These are phyloP conservation scores for Rhynchosporium graminicola DNA, from an alignment of 2,329 filamentous ascomycete genomes.

Conservation along the genomic window DNA sequence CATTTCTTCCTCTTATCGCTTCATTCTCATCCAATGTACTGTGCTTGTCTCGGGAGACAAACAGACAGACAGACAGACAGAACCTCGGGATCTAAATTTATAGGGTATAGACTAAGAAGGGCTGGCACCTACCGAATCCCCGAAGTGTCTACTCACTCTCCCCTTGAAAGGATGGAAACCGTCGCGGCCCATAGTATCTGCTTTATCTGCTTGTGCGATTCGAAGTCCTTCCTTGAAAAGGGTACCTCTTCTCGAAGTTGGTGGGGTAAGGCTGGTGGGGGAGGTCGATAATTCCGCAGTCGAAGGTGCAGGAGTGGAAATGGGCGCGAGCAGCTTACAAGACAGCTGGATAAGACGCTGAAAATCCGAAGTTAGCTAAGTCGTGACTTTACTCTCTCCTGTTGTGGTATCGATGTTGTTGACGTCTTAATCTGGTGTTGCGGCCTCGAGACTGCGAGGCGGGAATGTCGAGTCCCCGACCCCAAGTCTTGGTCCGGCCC, in stretches of 20 bases:
- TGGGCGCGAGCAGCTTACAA: not conserved
- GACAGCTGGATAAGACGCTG: not conserved
- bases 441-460: not conserved
- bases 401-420: not conserved
- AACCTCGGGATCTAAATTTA: not conserved
- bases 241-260: not conserved
- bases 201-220: constrained; percentile 16
- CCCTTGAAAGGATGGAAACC: constrained; percentile 56
- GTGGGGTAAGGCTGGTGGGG: constrained; percentile 12
- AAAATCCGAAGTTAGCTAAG: too few species aligned
- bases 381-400: too few species aligned
- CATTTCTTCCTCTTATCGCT: not conserved
- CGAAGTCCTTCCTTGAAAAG: constrained; percentile 5
- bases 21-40: not conserved
- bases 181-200: constrained; percentile 35
- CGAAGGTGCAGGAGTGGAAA: not conserved
- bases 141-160: constrained; percentile 52
- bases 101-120: constrained; percentile 10
- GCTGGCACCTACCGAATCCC: constrained; percentile 46
- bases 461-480: not conserved
- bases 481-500: not conserved
- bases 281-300: not conserved
- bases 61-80: not conserved
- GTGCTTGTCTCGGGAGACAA: not conserved
- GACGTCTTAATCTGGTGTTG: constrained; percentile 12